A percentile compares a stretch with the other conserved stretches of the same genome.
Evolutionary conservation across 345 rosid species (phyloP).

Genomic region (Populus tremula): DNA sequence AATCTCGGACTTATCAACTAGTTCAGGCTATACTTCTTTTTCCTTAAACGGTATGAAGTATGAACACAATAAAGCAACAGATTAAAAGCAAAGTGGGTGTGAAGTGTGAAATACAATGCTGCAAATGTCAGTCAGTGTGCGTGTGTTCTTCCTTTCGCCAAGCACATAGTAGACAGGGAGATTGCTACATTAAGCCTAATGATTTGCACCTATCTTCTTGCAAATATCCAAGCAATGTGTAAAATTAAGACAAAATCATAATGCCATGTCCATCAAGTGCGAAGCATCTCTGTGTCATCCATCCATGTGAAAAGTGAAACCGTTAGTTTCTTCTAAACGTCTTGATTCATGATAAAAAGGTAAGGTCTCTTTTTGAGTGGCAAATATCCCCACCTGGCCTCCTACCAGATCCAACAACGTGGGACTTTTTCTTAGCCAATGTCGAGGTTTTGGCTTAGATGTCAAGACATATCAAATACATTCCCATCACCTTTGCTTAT

Average conservation of each 20-base stretch:
- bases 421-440: constrained; percentile 5
- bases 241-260: not conserved
- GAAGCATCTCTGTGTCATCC: constrained; percentile 11
- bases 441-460: constrained; percentile 45
- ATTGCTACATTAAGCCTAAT: not conserved
- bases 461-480: constrained; percentile 56
- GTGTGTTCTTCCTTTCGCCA: no score
- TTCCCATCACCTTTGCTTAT: constrained; percentile 69
- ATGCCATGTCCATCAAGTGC: not conserved
- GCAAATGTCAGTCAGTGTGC: no score
- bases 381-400: constrained; percentile 14
- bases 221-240: not conserved
- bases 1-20: no score
- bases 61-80: no score
- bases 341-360: constrained; percentile 40
- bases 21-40: no score
- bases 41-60: no score
- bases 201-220: not conserved
- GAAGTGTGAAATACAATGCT: no score
- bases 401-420: constrained; percentile 50
- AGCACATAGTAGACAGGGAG: no score
- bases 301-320: constrained; percentile 24
- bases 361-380: constrained; percentile 28
- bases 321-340: constrained; percentile 44
- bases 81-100: no score